A percentile compares a stretch with the other conserved stretches of the same genome.
Evolutionary conservation across 495 filamentous ascomycete genomes (phyloP).

Genomic region (Penicillium salamii): DNA sequence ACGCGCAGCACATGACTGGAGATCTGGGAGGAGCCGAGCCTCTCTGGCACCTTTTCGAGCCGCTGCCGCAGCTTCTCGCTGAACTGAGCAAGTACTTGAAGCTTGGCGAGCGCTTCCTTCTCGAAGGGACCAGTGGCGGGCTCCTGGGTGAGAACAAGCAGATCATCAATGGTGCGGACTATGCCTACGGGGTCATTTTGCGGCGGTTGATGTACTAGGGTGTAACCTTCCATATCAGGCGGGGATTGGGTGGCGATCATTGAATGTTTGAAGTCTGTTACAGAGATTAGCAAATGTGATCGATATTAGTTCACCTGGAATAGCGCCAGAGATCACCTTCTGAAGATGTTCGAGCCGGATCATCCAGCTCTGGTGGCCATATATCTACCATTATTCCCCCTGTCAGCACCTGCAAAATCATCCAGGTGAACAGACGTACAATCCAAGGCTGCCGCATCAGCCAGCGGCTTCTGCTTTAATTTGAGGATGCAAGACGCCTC

Average conservation of each 20-base stretch:
- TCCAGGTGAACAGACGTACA: slow-evolving; percentile 7
- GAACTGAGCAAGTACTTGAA: slow-evolving; percentile 12
- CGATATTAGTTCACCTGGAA: neutral
- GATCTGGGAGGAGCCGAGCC: slow-evolving; percentile 12
- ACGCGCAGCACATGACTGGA: slow-evolving; percentile 12
- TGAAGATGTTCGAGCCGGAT: slow-evolving; percentile 6
- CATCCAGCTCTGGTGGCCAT: slow-evolving; percentile 7
- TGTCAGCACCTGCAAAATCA: slow-evolving; percentile 12
- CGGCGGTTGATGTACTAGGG: slow-evolving; percentile 3
- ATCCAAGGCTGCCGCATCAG: slow-evolving; percentile 15
- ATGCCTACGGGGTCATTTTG: slow-evolving; percentile 7
- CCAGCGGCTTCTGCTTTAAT: slow-evolving; percentile 12
- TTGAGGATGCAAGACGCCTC: neutral
- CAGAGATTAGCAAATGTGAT: slow-evolving; percentile 8
- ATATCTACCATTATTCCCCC: slow-evolving; percentile 13
- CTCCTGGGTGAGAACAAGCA: slow-evolving; percentile 14
- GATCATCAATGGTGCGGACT: slow-evolving; percentile 11
- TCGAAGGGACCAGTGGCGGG: slow-evolving; percentile 2
- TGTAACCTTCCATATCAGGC: too few species aligned
- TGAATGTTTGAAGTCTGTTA: slow-evolving; percentile 10
- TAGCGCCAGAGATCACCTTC: neutral
- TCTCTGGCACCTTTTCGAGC: slow-evolving; percentile 15
- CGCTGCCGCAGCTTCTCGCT: slow-evolving; percentile 12
- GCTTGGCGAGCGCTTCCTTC: neutral
- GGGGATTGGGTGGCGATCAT: neutral